Conservation (phyloP, 352 stramenopile species). For the Globisporangium uncinulatum region DNA sequence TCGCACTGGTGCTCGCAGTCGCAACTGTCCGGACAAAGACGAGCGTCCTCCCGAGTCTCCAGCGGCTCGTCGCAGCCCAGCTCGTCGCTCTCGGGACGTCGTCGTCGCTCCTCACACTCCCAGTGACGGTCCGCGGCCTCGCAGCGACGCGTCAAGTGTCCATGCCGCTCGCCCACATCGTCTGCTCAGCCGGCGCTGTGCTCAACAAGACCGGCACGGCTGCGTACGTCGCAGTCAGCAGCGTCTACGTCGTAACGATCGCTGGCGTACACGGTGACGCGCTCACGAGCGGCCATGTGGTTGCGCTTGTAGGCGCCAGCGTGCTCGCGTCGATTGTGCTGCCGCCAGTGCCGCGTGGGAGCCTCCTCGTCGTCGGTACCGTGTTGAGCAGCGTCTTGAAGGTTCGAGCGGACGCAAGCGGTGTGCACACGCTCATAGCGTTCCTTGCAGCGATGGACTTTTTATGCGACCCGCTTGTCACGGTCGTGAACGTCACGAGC, state of each 20-base stretch:
- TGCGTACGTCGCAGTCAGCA: constrained; percentile 42
- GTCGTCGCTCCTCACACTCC: constrained; percentile 46
- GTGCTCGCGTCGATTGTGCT: constrained; percentile 29
- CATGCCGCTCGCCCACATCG: constrained; percentile 46
- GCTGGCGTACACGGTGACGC: constrained; percentile 13
- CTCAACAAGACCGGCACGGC: constrained; percentile 66
- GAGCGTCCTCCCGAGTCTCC: constrained; percentile 43
- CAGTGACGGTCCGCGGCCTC: constrained; percentile 44
- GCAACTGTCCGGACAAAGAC: constrained; percentile 31
- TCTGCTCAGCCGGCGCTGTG: constrained; percentile 35
- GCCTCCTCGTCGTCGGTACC: constrained; percentile 30
- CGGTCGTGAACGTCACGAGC: constrained; percentile 46
- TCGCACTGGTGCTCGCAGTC: constrained; percentile 32
- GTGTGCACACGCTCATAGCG: constrained; percentile 24
- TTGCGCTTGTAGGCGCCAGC: constrained; percentile 31
- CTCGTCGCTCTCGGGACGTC: constrained; percentile 42
- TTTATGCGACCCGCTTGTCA: constrained; percentile 50
- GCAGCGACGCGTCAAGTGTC: constrained; percentile 46
- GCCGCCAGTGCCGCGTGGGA: constrained; percentile 32
- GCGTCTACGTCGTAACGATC: constrained; percentile 38
- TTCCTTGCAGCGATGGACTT: constrained; percentile 48
- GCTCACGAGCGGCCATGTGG: constrained; percentile 20
- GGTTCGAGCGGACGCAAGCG: constrained; percentile 17
- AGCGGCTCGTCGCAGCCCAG: constrained; percentile 40
- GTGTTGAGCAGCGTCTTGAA: constrained; percentile 41